Base-by-base conservation (phyloP, 176 grass and related monocot genomes). In the Themeda triandra region DNA sequence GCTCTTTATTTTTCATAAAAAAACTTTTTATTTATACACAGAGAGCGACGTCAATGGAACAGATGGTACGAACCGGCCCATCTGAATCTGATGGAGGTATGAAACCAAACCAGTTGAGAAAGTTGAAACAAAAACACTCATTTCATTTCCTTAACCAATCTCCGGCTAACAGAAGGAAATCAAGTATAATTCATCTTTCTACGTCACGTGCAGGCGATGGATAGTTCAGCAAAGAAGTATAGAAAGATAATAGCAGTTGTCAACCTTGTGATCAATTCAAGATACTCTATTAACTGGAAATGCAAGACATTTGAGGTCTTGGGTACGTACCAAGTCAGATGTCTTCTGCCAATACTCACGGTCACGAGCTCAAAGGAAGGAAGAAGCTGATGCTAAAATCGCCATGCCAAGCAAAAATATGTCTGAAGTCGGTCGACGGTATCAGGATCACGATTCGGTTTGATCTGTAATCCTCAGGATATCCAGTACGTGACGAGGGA, bases 391-490 rank as follows among this genome's bases (percentile, higher is more conserved):
- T 66, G 25, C 42, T 33, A 1, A 8, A 31, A 73, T 80, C 17
- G 19, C 65, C 5, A 14, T 62, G 24, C 10, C 37, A 39, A 69
- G 18, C n/a, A 13, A 76, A 71, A 80, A 69, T 30, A 80, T 75
- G 76, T 73, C 21, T 29, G 13, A 0, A 28, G 19, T 76, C 13
- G 32, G 21, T 81, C 18, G 64, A 66, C 23, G 6, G 11, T 44
- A 73, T 64, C 66, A 53, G 9, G 56, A 82, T 25, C 21, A 8
- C 27, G 88, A 90, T 90, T 39, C 23, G 66, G 35, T 77, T 12
- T 77, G 78, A 82, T 82, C 65, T 62, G 21, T 53, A 56, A 90
- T 90, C 73, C 73, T 90, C 4, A 13, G 1, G 28, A 13, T 39
- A 81, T 85, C 18, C 15, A 19, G 31, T 12, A 6, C 62, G 49